Conservation (phyloP, 1,284 basidiomycete genomes). For the Cutaneotrichosporon curvatum region DNA sequence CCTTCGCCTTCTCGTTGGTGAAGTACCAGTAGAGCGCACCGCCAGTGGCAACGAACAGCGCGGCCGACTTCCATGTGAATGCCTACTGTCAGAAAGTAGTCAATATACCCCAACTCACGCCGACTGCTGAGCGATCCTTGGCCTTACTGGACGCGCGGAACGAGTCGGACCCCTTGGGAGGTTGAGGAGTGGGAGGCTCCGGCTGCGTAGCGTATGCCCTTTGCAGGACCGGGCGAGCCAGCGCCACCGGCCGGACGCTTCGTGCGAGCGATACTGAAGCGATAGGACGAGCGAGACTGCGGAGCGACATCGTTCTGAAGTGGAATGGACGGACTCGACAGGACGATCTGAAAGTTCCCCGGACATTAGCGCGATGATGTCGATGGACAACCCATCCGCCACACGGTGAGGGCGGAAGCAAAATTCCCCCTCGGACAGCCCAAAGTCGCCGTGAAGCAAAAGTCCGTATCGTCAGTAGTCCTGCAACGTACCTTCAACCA, state of each 20-base stretch:
- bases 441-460: neutral
- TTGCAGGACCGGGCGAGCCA: too few relatives aligned
- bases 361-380: neutral
- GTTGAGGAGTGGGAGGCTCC: neutral
- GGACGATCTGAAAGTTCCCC: too few relatives aligned
- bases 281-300: too few relatives aligned
- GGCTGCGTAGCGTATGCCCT: constrained; percentile 1
- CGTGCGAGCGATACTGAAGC: too few relatives aligned
- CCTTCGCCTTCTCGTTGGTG: constrained; percentile 70
- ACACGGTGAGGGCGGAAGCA: constrained; percentile 2
- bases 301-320: too few relatives aligned
- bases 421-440: neutral
- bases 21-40: constrained; percentile 82
- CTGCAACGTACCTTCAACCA: neutral
- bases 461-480: neutral
- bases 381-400: neutral
- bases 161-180: neutral
- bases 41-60: constrained; percentile 74
- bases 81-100: constrained; percentile 51
- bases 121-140: constrained; percentile 22
- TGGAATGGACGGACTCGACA: too few relatives aligned
- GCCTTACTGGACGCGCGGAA: constrained; percentile 4
- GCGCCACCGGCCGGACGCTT: too few relatives aligned
- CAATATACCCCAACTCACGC: constrained; percentile 12
- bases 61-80: constrained; percentile 77